Evolutionary conservation across 2,329 filamentous ascomycete species (phyloP).

Genomic region (Claviceps pazoutovae): DNA sequence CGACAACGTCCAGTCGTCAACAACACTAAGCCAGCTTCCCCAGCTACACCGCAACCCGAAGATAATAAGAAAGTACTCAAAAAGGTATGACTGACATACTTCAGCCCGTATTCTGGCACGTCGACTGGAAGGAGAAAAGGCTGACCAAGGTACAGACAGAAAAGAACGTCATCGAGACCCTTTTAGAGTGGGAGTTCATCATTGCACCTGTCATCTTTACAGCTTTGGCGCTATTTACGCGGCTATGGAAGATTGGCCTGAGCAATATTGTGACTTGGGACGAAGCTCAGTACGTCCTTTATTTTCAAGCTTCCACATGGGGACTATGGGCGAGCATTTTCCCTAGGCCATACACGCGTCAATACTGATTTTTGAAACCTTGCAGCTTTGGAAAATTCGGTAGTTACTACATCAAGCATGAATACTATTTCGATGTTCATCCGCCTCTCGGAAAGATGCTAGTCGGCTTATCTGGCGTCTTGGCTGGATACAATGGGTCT

Average conservation of each 20-base stretch:
- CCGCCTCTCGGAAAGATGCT: conserved; percentile 97
- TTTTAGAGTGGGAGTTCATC: conserved; percentile 50
- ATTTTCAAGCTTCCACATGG: background rate
- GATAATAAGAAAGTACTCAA: conserved; percentile 45
- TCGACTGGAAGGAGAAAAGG: background rate
- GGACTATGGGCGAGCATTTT: background rate
- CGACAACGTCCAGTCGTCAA: conserved; percentile 35
- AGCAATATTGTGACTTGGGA: conserved; percentile 56
- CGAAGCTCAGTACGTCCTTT: conserved; percentile 43
- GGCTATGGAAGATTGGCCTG: conserved; percentile 55
- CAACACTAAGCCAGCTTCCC: conserved; percentile 22
- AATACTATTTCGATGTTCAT: conserved; percentile 92
- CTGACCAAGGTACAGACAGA: conserved; percentile 15
- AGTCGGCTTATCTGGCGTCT: conserved; percentile 86
- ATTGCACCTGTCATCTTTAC: conserved; percentile 49
- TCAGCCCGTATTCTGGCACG: background rate
- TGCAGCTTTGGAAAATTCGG: conserved; percentile 87
- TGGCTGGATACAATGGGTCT: conserved; percentile 95
- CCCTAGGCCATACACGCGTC: background rate
- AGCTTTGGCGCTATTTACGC: conserved; percentile 48
- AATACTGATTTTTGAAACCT: conserved; percentile 11
- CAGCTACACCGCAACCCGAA: conserved; percentile 31
- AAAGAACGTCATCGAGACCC: conserved; percentile 45
- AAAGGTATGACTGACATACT: conserved; percentile 29
- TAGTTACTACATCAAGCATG: conserved; percentile 95